Conservation (phyloP, 2,329 filamentous ascomycete species). For the Diplodia sapinea region DNA sequence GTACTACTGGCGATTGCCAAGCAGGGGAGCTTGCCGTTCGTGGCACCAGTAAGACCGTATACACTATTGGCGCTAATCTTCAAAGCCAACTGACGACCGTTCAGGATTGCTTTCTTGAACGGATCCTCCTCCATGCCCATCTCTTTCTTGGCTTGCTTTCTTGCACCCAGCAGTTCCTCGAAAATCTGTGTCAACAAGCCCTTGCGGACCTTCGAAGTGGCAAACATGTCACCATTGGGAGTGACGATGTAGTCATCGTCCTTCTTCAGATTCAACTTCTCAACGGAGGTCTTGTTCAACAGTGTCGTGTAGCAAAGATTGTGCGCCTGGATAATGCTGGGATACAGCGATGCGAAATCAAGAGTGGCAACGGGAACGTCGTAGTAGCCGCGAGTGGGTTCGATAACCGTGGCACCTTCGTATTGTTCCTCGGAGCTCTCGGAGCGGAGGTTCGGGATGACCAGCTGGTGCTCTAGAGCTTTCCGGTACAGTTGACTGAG, state of each 20-base stretch:
- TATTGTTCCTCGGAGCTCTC: constrained; percentile 84
- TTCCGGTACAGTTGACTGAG: constrained; percentile 97
- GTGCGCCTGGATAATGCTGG: constrained; percentile 98
- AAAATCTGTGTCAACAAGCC: constrained; percentile 93
- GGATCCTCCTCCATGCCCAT: constrained; percentile 86
- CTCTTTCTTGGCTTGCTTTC: constrained; percentile 94
- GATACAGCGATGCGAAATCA: constrained; percentile 98
- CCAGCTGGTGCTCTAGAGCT: constrained; percentile 87
- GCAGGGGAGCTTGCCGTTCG: constrained; percentile 93
- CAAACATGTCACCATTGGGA: constrained; percentile 92
- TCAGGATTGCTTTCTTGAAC: constrained; percentile 97
- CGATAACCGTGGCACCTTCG: constrained; percentile 96
- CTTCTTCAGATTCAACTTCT: constrained; percentile 77
- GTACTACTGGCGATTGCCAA: constrained; percentile 95
- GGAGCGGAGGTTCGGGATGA: constrained; percentile 83
- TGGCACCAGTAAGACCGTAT: constrained; percentile 95
- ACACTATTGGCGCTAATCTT: constrained; percentile 98
- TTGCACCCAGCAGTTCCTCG: constrained; percentile 86
- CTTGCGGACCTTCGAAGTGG: constrained; percentile 85
- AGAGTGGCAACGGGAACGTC: constrained; percentile 93
- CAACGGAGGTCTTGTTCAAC: constrained; percentile 76
- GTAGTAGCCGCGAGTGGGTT: constrained; percentile 91
- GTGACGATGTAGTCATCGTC: constrained; percentile 97
- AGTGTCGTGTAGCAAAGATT: constrained; percentile 98
- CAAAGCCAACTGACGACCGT: constrained; percentile 93